Evolutionary conservation across 2,329 filamentous ascomycete species (phyloP).

Genomic region (Blastomyces gilchristii): DNA sequence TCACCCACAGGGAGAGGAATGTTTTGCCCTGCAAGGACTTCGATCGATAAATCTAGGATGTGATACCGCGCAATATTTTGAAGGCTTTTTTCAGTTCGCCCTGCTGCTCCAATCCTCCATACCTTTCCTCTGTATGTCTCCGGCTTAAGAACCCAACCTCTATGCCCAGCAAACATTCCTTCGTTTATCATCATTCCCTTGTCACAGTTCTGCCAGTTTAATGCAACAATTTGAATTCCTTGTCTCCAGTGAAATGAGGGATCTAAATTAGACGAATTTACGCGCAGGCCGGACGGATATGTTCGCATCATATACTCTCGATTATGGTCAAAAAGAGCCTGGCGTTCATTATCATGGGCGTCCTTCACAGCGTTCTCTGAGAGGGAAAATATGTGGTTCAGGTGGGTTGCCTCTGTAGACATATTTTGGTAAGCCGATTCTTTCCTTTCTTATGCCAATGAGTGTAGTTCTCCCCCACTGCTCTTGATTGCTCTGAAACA

Average conservation of each 20-base stretch:
- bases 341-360: constrained; percentile 42
- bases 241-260: constrained; percentile 77
- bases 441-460: neutral
- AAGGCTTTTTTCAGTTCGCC: neutral
- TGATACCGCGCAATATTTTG: constrained; percentile 37
- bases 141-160: constrained; percentile 81
- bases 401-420: constrained; percentile 39
- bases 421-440: neutral
- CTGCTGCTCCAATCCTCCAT: constrained; percentile 18
- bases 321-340: constrained; percentile 73
- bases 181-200: constrained; percentile 94
- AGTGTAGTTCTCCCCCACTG: neutral
- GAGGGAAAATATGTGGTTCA: constrained; percentile 55
- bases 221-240: constrained; percentile 78
- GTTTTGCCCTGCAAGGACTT: constrained; percentile 65
- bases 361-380: constrained; percentile 58
- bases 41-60: constrained; percentile 58
- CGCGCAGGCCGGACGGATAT: constrained; percentile 72
- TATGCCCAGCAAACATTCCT: constrained; percentile 73
- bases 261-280: constrained; percentile 78
- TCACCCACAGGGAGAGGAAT: constrained; percentile 55
- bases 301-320: constrained; percentile 72
- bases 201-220: constrained; percentile 90
- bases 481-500: neutral
- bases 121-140: constrained; percentile 49